These are phyloP conservation scores for Harringtonia aguacate DNA, from an alignment of 2,329 filamentous ascomycete species.

Conservation along the genomic window DNA sequence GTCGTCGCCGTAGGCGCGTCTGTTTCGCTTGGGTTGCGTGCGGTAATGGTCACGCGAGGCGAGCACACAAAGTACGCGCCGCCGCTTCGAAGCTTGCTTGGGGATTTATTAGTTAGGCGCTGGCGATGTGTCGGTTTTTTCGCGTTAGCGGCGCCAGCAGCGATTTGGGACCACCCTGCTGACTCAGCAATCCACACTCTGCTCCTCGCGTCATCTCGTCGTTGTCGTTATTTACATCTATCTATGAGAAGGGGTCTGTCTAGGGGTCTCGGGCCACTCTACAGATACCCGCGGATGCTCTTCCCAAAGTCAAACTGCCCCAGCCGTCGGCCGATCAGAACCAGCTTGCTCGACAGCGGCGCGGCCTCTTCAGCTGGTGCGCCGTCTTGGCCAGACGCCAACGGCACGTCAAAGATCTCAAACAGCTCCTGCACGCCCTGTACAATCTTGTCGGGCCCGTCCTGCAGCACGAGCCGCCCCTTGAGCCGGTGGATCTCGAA, in stretches of 20 bases:
- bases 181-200: no score
- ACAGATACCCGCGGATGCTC: constrained; percentile 21
- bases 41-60: no score
- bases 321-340: constrained; percentile 51
- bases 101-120: no score
- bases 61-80: neutral
- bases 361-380: constrained; percentile 14
- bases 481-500: constrained; percentile 88
- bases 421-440: constrained; percentile 93
- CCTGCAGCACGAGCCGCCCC: constrained; percentile 56
- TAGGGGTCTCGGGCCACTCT: no score
- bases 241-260: no score
- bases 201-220: neutral
- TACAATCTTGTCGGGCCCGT: constrained; percentile 62
- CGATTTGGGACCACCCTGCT: no score
- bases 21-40: no score
- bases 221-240: no score
- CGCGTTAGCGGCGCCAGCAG: neutral
- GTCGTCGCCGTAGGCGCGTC: no score
- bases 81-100: no score
- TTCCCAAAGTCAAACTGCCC: constrained; percentile 37
- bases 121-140: neutral
- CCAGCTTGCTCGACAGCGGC: constrained; percentile 41
- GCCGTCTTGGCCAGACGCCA: constrained; percentile 14
- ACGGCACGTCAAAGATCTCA: constrained; percentile 63